Evolutionary conservation across 164 flowering plant species (phyloP), one percentile per base, ranked within the genome.

Genomic region (Magnolia changhungtana): DNA sequence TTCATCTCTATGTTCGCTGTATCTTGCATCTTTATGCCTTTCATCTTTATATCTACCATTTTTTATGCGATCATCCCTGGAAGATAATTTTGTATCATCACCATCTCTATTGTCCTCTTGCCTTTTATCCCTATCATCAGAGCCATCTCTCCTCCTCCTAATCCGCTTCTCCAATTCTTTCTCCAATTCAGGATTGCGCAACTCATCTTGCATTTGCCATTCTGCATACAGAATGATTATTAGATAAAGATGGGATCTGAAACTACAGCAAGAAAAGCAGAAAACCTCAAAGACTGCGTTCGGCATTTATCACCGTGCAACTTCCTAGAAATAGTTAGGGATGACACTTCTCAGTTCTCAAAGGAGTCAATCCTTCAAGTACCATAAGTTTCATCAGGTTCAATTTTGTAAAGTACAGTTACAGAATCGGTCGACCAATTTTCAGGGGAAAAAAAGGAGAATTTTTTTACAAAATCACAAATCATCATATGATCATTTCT

Each of bases 141-240:
- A 80, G 64, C 77, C 83, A 77, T 85, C 90, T 74, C 79, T 73
- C 75, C 82, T 77, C 81, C 80, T 88, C 76, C 85, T 83, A 31
- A 68, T 81, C 51, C 86, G 83, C 76, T 86, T 89, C 72, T 91
- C 92, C 71, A 81, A 79, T 37, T 91, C 95, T 76, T 84, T 87
- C 80, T 90, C 95, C n/a, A 85, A 69, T 29, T 83, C 90, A 55
- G 81, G 83, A 78, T 83, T 91, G 66, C 81, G 83, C 51, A 80
- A 18, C 8, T 84, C 89, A 63, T 89, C 87, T 31, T 79, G 82
- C 55, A 80, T 23, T 51, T 69, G 77, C 78, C 84, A 55, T 21
- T 83, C 91, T 89, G 82, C 16, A 72, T 65, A 68, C 16, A 24
- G 27, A 55, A 9, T 16, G 16, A 8, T 55, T 55, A 8, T 16